These are phyloP conservation scores for Kingdonia uniflora DNA, from an alignment of 164 flowering plant genomes.

Conservation along the genomic window DNA sequence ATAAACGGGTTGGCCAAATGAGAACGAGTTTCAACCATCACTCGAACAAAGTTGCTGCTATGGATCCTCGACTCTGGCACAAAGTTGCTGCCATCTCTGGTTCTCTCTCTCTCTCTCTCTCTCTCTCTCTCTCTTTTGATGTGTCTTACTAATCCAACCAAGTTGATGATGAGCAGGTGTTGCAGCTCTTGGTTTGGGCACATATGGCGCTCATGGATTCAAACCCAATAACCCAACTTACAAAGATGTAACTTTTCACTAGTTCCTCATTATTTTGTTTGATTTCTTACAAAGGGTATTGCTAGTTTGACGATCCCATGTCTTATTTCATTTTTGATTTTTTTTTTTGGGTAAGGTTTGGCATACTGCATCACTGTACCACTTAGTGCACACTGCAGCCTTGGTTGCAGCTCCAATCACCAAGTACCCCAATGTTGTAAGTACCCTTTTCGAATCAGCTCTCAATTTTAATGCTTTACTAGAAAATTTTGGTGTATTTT, in stretches of 20 bases:
- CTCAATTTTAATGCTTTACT: background rate
- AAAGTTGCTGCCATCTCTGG: conserved; percentile 79
- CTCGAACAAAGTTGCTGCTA: too few relatives aligned
- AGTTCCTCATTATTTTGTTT: too few relatives aligned
- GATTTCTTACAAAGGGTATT: too few relatives aligned
- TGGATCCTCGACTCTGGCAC: conserved; percentile 80
- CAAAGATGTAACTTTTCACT: conserved; percentile 54
- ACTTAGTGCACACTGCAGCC: conserved; percentile 92
- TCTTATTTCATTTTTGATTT: too few relatives aligned
- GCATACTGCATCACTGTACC: conserved; percentile 90
- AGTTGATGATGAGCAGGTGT: conserved; percentile 35
- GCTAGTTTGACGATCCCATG: too few relatives aligned
- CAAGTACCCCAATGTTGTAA: conserved; percentile 60
- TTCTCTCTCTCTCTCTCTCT: conserved; percentile 13
- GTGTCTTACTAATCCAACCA: background rate
- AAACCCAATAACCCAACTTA: conserved; percentile 73
- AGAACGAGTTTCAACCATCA: too few relatives aligned
- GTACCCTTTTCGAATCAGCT: conserved; percentile 12
- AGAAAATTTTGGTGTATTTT: conserved; percentile 1
- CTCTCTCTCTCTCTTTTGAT: background rate
- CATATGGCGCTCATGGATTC: conserved; percentile 83
- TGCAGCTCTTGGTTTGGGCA: conserved; percentile 81
- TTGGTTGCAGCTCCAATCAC: conserved; percentile 72
- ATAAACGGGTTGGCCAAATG: too few relatives aligned
- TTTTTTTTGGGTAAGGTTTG: conserved; percentile 41